Percentiles rank a stretch among this genome's conserved stretches.
Evolutionary conservation across 1,139 yeast genomes (phyloP).

Genomic region (Arxiozyma slooffiae): DNA sequence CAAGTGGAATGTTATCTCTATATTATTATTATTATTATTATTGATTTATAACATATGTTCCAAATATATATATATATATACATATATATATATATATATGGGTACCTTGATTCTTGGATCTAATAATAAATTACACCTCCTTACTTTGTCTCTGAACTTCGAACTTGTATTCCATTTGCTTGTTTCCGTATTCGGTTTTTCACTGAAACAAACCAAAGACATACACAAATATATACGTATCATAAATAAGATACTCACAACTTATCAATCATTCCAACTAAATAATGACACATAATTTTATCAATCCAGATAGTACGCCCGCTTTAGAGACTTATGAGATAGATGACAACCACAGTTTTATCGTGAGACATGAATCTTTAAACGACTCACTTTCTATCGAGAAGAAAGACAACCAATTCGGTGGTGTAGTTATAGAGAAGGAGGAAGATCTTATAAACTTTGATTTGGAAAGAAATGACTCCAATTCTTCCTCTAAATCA

Average conservation of each 20-base stretch:
- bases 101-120: background rate
- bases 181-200: no score
- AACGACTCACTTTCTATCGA: background rate
- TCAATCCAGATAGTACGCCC: background rate
- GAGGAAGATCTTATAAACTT: conserved; percentile 2
- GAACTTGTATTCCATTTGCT: no score
- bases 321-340: conserved; percentile 3
- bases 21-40: no score
- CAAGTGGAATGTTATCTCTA: no score
- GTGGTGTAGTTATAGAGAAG: background rate
- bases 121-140: no score
- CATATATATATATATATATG: background rate
- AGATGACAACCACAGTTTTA: background rate
- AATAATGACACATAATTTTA: background rate
- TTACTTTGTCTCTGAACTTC: no score
- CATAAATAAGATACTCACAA: no score
- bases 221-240: no score
- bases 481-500: background rate
- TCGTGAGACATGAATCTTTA: background rate
- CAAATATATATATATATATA: no score
- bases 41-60: background rate
- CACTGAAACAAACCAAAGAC: no score
- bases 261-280: background rate
- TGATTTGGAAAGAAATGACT: conserved; percentile 5
- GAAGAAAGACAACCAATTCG: background rate